These are phyloP conservation scores for Sextonia rubra DNA, from an alignment of 164 flowering plant genomes.

Conservation along the genomic window DNA sequence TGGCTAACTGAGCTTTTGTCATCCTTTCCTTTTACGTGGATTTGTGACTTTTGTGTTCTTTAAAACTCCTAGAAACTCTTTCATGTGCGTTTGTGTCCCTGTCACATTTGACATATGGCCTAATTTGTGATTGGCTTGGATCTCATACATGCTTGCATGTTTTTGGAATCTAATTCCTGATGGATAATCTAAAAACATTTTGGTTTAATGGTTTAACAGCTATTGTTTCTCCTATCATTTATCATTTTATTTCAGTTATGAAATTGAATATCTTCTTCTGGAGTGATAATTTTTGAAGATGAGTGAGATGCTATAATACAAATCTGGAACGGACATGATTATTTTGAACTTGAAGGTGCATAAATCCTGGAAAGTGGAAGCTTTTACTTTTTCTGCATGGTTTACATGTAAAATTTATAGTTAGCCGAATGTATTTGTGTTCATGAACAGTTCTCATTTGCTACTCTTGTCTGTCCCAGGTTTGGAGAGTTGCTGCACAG, in stretches of 20 bases:
- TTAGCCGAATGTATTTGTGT: not conserved
- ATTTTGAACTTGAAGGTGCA: not conserved
- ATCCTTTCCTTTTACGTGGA: too few relatives aligned
- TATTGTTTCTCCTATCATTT: too few relatives aligned
- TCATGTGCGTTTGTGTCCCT: too few relatives aligned
- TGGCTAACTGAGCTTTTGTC: too few relatives aligned
- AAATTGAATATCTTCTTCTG: not conserved
- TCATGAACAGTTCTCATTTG: not conserved
- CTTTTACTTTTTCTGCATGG: not conserved
- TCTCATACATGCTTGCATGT: too few relatives aligned
- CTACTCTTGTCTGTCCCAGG: constrained; percentile 28
- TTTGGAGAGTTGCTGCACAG: constrained; percentile 62
- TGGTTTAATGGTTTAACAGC: not conserved
- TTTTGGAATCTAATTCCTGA: too few relatives aligned
- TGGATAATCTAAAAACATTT: too few relatives aligned
- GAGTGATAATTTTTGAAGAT: not conserved
- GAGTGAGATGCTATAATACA: not conserved
- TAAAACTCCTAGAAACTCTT: too few relatives aligned
- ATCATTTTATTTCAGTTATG: not conserved
- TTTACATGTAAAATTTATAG: not conserved
- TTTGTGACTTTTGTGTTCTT: too few relatives aligned
- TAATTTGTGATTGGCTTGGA: too few relatives aligned
- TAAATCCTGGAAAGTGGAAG: not conserved
- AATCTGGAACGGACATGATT: not conserved
- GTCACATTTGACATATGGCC: too few relatives aligned